Base-by-base conservation (phyloP, 345 rosid genomes). In the Heritiera littoralis region DNA sequence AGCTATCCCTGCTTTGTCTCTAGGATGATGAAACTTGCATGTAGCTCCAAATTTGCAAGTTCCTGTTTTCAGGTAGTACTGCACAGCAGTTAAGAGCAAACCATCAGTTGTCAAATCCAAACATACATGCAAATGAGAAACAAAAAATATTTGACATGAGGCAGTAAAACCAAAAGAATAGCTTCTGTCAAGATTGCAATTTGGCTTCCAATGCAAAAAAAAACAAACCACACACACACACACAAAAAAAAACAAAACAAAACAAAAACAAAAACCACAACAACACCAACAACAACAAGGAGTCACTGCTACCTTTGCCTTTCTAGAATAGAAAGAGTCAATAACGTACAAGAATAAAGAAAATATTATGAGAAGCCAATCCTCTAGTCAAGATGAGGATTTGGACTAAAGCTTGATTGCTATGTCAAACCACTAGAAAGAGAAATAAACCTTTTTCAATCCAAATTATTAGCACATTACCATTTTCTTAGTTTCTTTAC, bases 1-100 rank as follows among this genome's bases (percentile, higher is more conserved):
- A 75, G 93, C 91, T 85, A 91, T 88, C 55, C 98, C 99, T 85
- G 98, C 99, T 87, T 90, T 93, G 80, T 93, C 93, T 86, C 88
- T 92, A 48, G 99, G 99, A 86, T 97, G 99, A 87, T 97, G 94
- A 85, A 97, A 97, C 89, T 94, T 97, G 92, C 99, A 97, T 77
- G 99, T 97, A 79, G 94, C 97, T 79, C 99, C 99, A 88, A 97
- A 97, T 87, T 92, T 97, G 88, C 99, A 97, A n/a, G 97, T 94
- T 83, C 99, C 99, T 54, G 98, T 97, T 89, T 93, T 94, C 84
- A 97, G 84, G 82, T 89, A 97, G 88, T 92, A 94, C 99, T 97
- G 90, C 64, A 74, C 30, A 79, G 87, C 45, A 83, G 70, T 77
- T 74, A 56, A 85, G 71, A 83, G 64, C 38, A 80, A 49, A 81